Evolutionary conservation across 257 asterid genomes (phyloP).

Genomic region (Solanum bulbocastanum): DNA sequence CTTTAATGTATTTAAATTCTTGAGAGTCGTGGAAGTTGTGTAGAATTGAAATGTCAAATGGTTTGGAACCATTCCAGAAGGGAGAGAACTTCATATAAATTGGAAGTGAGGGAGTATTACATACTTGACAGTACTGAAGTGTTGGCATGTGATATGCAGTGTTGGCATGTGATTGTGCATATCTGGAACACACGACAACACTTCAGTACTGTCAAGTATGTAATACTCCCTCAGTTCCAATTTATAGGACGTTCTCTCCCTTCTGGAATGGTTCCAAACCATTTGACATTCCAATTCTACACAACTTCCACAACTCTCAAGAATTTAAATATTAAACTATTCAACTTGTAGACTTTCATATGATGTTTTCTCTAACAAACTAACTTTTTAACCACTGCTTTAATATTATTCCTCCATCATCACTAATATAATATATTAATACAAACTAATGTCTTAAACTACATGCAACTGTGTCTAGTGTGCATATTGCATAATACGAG

Average conservation of each 20-base stretch:
- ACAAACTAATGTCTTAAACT: neutral
- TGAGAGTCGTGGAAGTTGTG: neutral
- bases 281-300: neutral
- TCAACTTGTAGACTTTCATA: neutral
- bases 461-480: neutral
- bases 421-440: neutral
- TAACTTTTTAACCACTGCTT: neutral
- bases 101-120: neutral
- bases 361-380: neutral
- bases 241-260: neutral
- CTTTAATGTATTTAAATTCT: neutral
- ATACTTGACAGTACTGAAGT: neutral
- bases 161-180: neutral
- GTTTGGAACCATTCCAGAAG: neutral
- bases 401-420: neutral
- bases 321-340: neutral
- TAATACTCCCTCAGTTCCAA: neutral
- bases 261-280: neutral
- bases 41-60: neutral
- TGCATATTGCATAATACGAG: neutral
- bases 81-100: neutral
- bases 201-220: neutral
- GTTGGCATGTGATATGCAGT: neutral
- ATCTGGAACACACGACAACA: neutral
- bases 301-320: neutral